Conservation (phyloP, 169 alveolate genomes). For the Plasmodium cynomolgi region DNA sequence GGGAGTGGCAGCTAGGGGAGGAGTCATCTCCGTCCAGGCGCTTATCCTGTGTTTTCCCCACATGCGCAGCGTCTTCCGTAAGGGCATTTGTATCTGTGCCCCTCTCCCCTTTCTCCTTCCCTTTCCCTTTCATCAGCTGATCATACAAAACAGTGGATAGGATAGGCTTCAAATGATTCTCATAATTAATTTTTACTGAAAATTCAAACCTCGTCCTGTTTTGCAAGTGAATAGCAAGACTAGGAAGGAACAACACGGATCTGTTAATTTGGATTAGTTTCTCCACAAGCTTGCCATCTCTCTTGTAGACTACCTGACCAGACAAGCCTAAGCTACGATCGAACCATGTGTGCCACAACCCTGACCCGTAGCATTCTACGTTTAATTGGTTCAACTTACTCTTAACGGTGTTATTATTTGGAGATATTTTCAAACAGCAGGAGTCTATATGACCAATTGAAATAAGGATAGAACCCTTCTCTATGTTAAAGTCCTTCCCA, state of each 20-base stretch:
- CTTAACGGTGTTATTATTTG: conserved; percentile 28
- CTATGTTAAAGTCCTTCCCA: conserved; percentile 47
- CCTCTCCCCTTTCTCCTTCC: too few species aligned
- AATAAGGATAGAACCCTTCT: conserved; percentile 48
- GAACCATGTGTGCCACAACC: conserved; percentile 98
- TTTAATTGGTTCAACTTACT: conserved; percentile 35
- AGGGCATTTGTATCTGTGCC: too few species aligned
- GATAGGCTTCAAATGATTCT: conserved; percentile 91
- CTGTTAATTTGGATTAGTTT: conserved; percentile 88
- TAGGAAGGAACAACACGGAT: conserved; percentile 94
- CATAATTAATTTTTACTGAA: conserved; percentile 82
- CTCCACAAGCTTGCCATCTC: conserved; percentile 85
- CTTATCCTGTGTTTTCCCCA: not conserved
- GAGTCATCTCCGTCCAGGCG: not conserved
- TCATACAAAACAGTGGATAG: conserved; percentile 74
- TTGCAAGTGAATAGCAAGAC: conserved; percentile 94
- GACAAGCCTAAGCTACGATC: conserved; percentile 97
- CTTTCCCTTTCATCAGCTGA: not conserved
- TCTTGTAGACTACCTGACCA: conserved; percentile 93
- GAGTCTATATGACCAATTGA: conserved; percentile 67
- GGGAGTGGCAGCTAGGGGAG: not conserved
- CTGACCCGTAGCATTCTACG: conserved; percentile 94
- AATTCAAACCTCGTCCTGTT: conserved; percentile 88
- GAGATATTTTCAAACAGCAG: conserved; percentile 49
- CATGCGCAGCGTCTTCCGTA: not conserved